Conservation (phyloP, 2,329 filamentous ascomycete genomes). For the Immersiporthe knoxdaviesiana region DNA sequence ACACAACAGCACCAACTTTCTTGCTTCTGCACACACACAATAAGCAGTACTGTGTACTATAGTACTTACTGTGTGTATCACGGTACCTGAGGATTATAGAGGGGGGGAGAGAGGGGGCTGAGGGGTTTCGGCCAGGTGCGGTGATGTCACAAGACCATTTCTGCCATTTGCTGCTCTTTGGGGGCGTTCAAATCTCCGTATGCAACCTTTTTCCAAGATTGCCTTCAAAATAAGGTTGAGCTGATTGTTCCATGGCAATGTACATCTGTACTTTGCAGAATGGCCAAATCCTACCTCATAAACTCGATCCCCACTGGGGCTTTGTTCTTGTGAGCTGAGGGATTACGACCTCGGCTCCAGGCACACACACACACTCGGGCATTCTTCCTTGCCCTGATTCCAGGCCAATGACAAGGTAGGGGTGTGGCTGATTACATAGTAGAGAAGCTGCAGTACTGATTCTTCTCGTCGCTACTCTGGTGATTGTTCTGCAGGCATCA, state of each 20-base stretch:
- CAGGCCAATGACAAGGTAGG: not conserved
- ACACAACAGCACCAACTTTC: not conserved
- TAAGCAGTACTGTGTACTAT: not conserved
- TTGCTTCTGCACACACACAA: no score
- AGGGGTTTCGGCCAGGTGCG: not conserved
- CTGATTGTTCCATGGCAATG: not conserved
- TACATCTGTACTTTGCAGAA: no score
- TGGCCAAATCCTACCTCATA: not conserved
- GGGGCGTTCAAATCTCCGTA: not conserved
- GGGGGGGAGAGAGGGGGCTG: not conserved
- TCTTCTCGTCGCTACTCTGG: no score
- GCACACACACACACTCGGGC: not conserved
- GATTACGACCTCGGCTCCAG: not conserved
- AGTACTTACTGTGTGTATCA: no score
- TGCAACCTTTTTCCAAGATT: constrained; percentile 1
- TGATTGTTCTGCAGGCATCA: not conserved
- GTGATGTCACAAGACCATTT: constrained; percentile 5
- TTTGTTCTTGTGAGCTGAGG: not conserved
- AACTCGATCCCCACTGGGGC: not conserved
- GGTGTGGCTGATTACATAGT: no score
- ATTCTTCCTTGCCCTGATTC: not conserved
- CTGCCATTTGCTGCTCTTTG: not conserved
- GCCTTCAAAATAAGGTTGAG: constrained; percentile 6
- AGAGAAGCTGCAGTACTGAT: no score
- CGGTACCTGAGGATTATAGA: not conserved